A percentile compares a stretch with the other conserved stretches of the same genome.
These are phyloP conservation scores for Lenwebbia sp. DNA, from an alignment of 345 rosid species.

Conservation along the genomic window DNA sequence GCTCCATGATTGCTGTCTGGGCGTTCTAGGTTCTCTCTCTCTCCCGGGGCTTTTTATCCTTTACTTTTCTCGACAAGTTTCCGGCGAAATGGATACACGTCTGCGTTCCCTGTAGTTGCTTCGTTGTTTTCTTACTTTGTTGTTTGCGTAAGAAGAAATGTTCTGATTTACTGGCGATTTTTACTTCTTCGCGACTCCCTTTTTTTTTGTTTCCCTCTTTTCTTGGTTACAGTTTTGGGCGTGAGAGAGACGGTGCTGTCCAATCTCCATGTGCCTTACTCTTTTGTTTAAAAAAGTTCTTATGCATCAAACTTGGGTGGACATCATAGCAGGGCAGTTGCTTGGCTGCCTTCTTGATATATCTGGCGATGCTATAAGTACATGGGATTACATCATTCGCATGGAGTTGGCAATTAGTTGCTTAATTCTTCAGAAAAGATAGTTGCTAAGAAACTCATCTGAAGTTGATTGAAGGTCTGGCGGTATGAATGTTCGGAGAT, in stretches of 20 bases:
- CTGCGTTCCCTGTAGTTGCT: background rate
- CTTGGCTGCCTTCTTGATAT: background rate
- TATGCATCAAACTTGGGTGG: background rate
- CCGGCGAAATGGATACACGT: background rate
- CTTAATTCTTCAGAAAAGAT: background rate
- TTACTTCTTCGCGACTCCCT: background rate
- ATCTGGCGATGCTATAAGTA: background rate
- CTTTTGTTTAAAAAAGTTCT: background rate
- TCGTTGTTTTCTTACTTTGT: background rate
- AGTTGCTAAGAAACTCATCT: background rate
- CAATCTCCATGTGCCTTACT: background rate
- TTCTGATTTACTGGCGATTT: background rate
- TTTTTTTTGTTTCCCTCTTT: background rate
- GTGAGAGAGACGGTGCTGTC: background rate
- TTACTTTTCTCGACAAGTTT: background rate
- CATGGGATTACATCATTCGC: background rate
- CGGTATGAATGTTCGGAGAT: background rate
- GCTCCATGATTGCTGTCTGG: conserved; percentile 57
- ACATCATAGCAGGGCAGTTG: background rate
- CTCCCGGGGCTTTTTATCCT: background rate
- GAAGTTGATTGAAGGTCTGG: background rate
- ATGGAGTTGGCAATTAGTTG: background rate
- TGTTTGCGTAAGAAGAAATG: background rate
- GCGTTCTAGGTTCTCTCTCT: conserved; percentile 51
- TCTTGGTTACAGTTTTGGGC: background rate